Evolutionary conservation across 2,329 filamentous ascomycete species (phyloP), one percentile per base, ranked within the genome.

Genomic region (Calonectria naviculata): DNA sequence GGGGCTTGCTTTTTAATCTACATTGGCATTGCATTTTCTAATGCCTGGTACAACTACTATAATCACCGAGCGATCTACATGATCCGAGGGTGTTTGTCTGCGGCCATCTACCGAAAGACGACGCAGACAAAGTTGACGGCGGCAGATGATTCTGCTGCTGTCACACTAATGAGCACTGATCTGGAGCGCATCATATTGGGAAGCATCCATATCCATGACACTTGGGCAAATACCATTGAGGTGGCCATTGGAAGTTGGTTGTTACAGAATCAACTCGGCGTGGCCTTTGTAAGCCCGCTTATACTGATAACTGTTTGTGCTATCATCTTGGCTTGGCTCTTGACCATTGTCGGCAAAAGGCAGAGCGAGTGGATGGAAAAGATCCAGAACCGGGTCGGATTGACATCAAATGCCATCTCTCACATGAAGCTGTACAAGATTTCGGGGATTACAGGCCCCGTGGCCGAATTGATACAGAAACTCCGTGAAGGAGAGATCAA

Each of bases 91-190:
- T 79, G 79, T 26, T 75, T 85, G 0, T 79, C 77, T 2, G 73
- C 80, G 0, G 78, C 76, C 4, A 77, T 85, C 2, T 85, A 84
- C 56, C 72, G 71, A 13, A 81, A 84, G 68, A 82, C 81, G 1
- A 80, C 79, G 0, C 72, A 73, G 17, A 72, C 82, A n/a, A 80
- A 80, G 8, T 67, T 82, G 4, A 80, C 79, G 0, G 75, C 78
- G 0, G 77, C 81, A 4, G 81, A 84, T 38, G 81, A 85, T n/a
- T 80, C 83, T 4, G 83, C 84, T 0, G 81, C 85, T 0, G 72
- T 88, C 49, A 87, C 86, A 0, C 79, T 88, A 4, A 88, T 88
- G 86, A 86, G 82, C 67, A 82, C 84, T 4, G 87, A 89, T 58
- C 79, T 87, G 12, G 86, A 87, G 68, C 80, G 83, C 6, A 82